Conservation (phyloP, 495 filamentous ascomycete species). For the Podospora pseudopauciseta region DNA sequence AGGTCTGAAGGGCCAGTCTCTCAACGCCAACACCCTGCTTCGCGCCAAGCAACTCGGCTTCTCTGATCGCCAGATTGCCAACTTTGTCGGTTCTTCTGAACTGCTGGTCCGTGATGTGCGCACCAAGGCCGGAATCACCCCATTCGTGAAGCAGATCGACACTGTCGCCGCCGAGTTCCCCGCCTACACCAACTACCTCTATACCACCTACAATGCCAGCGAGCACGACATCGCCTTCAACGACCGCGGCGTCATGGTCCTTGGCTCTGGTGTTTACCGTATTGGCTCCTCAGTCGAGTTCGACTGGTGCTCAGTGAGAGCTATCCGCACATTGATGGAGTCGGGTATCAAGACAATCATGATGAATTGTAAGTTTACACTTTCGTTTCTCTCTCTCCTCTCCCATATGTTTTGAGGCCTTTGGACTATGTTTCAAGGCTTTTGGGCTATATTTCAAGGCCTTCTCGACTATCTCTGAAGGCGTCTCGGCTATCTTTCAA, state of each 20-base stretch:
- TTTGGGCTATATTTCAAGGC: too few relatives aligned
- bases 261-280: conserved; percentile 95
- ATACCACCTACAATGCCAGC: conserved; percentile 89
- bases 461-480: too few relatives aligned
- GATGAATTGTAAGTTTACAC: conserved; percentile 60
- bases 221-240: conserved; percentile 82
- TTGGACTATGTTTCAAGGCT: not conserved
- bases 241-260: conserved; percentile 90
- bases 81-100: conserved; percentile 91
- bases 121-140: conserved; percentile 77
- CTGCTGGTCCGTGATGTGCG: conserved; percentile 77
- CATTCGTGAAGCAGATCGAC: conserved; percentile 96
- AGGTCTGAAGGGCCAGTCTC: conserved; percentile 63
- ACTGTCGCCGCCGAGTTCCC: conserved; percentile 98
- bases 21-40: conserved; percentile 54
- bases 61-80: conserved; percentile 87
- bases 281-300: conserved; percentile 98
- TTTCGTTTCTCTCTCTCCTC: not conserved
- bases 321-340: conserved; percentile 87
- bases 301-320: conserved; percentile 98
- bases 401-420: not conserved
- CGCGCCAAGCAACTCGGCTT: conserved; percentile 92
- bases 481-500: too few relatives aligned
- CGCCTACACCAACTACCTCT: conserved; percentile 92
- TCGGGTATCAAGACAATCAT: conserved; percentile 93